Evolutionary conservation across 345 rosid genomes (phyloP), one percentile per base, ranked within the genome.

Genomic region (Hypericum androsaemum): DNA sequence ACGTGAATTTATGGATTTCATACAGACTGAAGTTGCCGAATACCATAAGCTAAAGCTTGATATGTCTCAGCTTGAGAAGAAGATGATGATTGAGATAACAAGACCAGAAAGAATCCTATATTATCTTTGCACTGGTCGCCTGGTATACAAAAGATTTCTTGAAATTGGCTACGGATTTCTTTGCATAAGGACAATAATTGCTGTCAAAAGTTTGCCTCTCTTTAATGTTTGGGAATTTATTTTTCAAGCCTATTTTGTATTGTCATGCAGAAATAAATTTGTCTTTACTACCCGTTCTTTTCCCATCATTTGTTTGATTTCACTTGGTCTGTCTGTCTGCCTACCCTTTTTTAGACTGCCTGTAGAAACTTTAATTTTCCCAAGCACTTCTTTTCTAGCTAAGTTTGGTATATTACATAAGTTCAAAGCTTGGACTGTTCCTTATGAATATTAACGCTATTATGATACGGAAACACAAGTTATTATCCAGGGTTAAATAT

Each of bases 101-200:
- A 80, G 94, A 78, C 98, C 98, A 71, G 98, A 92, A 75, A 92
- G 86, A 74, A 71, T 81, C 57, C 95, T 92, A 53, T 78, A 74
- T 77, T 85, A 78, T 69, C 94, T 85, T 56, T 79, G 81, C 65
- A 83, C 98, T 57, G 98, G 97, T 42, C 86, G 98, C 47, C 67
- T 92, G 88, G 98, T 88, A 81, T 44, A 38, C 10, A 36, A 40
- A 22, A 22, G 32, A 22, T 22, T 22, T 22, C 32, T 22, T 22
- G 32, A 22, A 22, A 46, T 12, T 14, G 22, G 15, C 22, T 14
- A 32, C 9, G 1, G 8, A 32, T 46, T 12, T 17, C 16, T 10
- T 46, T 46, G 28, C 5, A 8, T 13, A 32, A 12, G 50, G 32
- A 13, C 22, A 8, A 46, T 46, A 17, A 46, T 13, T 13, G 2